Percentiles rank a stretch among this genome's conserved stretches.
phyloP scores from a whole-genome alignment of 2,329 filamentous ascomycete species.

The Hysterium pulicare region DNA sequence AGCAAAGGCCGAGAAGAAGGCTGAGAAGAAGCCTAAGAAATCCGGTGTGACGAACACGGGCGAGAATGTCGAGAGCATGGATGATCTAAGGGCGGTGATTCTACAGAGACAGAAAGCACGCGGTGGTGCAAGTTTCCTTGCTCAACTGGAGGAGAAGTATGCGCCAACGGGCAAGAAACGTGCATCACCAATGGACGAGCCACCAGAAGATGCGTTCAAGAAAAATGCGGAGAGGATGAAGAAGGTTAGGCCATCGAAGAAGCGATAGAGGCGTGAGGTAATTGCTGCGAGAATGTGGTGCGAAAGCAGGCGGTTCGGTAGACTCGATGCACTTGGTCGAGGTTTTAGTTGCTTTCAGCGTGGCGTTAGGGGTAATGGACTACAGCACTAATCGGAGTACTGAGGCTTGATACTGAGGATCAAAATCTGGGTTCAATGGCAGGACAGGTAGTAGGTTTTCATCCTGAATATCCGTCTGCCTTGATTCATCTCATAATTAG shows the following conservation, averaged over 20 bases:
- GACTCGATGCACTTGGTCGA: no score
- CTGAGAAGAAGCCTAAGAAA: constrained; percentile 56
- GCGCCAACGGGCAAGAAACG: constrained; percentile 46
- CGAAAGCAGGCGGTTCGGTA: no score
- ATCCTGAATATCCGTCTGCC: no score
- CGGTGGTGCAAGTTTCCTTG: constrained; percentile 31
- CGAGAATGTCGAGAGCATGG: constrained; percentile 30
- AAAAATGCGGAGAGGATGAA: constrained; percentile 27
- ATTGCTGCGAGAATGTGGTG: no score
- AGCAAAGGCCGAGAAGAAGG: constrained; percentile 64
- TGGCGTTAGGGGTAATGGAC: no score
- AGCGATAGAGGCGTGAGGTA: no score
- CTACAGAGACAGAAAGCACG: constrained; percentile 34
- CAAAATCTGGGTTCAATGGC: no score
- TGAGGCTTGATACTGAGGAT: no score
- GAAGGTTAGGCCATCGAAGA: constrained; percentile 11
- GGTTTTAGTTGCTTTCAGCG: no score
- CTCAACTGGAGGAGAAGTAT: constrained; percentile 33
- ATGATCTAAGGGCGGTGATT: constrained; percentile 35
- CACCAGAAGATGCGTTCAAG: constrained; percentile 60
- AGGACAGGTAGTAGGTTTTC: no score
- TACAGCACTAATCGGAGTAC: no score
- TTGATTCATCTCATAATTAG: no score
- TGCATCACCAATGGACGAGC: constrained; percentile 47
- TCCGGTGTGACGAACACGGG: constrained; percentile 24